Evolutionary conservation across 106 monocot species (phyloP).

Genomic region (Allium cepa): DNA sequence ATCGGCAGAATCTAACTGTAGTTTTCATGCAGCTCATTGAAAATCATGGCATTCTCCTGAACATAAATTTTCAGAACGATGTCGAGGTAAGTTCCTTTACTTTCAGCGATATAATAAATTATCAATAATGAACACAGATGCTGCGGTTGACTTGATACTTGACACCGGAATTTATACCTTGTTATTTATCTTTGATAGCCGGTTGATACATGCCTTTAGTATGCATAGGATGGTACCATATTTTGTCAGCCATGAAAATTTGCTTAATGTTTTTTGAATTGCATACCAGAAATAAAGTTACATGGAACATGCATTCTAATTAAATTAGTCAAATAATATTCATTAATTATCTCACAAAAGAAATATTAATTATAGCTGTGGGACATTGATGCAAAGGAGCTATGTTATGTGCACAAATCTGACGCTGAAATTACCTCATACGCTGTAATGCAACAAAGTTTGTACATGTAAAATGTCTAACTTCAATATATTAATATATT

Average conservation of each 20-base stretch:
- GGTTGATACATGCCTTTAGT: too few relatives aligned
- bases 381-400: constrained; percentile 15
- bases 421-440: constrained; percentile 11
- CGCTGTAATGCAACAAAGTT: constrained; percentile 16
- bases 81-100: constrained; percentile 27
- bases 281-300: not conserved
- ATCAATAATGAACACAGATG: not conserved
- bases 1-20: too few relatives aligned
- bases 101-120: not conserved
- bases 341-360: not conserved
- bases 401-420: constrained; percentile 12
- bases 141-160: not conserved
- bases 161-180: not conserved
- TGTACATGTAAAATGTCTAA: constrained; percentile 10
- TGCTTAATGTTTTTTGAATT: not conserved
- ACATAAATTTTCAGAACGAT: constrained; percentile 30
- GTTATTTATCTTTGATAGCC: not conserved
- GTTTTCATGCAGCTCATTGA: constrained; percentile 29
- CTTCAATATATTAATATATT: not conserved
- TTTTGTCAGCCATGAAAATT: not conserved
- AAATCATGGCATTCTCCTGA: constrained; percentile 38
- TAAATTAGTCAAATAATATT: not conserved
- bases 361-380: constrained; percentile 4
- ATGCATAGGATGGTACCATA: too few relatives aligned
- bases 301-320: not conserved